Conservation (phyloP, 495 filamentous ascomycete genomes). For the Filosporella fistucella region DNA sequence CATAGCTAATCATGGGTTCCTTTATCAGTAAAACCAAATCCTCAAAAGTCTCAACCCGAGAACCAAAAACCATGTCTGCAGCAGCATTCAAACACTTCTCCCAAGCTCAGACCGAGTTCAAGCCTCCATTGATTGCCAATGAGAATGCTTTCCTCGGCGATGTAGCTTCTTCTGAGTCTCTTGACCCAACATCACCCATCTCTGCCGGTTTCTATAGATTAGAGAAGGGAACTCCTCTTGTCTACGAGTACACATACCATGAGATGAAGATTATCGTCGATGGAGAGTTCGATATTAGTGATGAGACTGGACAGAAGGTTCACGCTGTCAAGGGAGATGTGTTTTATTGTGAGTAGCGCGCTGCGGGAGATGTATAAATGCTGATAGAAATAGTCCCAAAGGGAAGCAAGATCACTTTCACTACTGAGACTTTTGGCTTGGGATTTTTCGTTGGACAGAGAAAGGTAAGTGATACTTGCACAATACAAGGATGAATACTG, state of each 20-base stretch:
- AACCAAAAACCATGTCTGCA: conserved; percentile 16
- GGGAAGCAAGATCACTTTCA: conserved; percentile 73
- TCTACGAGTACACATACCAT: conserved; percentile 72
- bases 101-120: conserved; percentile 58
- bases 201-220: conserved; percentile 69
- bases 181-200: conserved; percentile 58
- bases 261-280: conserved; percentile 79
- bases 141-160: conserved; percentile 73
- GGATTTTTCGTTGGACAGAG: conserved; percentile 60
- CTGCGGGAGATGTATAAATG: not conserved
- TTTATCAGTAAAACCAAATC: conserved; percentile 31
- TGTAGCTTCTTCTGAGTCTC: conserved; percentile 48
- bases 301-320: conserved; percentile 66
- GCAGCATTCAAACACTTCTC: conserved; percentile 48
- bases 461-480: conserved; percentile 18
- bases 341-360: conserved; percentile 46
- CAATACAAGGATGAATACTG: not conserved
- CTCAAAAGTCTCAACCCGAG: conserved; percentile 17
- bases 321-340: conserved; percentile 67
- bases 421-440: conserved; percentile 63
- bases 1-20: conserved; percentile 28
- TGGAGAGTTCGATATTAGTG: conserved; percentile 67
- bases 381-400: conserved; percentile 52
- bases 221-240: conserved; percentile 67
- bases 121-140: conserved; percentile 68